Evolutionary conservation across 139 green algal genomes (phyloP).

Genomic region (Chlorella sorokiniana): DNA sequence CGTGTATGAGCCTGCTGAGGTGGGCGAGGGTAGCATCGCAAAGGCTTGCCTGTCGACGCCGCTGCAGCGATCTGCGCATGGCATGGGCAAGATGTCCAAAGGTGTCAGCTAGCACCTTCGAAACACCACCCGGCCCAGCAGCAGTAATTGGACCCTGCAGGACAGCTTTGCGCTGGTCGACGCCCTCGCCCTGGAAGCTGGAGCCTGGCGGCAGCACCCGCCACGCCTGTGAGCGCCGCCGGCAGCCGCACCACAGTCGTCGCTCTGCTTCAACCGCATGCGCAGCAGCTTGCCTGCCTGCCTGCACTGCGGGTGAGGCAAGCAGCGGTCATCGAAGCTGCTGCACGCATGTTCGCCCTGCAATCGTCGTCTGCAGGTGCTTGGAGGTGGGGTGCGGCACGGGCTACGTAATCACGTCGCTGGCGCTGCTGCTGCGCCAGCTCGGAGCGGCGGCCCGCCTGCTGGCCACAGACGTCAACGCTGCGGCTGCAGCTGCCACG

Average conservation of each 20-base stretch:
- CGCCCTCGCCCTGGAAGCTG: slow-evolving; percentile 42
- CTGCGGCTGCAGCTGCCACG: neutral
- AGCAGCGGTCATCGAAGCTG: neutral
- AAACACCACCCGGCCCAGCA: neutral
- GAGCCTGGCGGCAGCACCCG: neutral
- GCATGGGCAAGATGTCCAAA: neutral
- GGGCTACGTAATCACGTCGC: slow-evolving; percentile 84
- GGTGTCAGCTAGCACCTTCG: neutral
- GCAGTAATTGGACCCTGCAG: slow-evolving; percentile 42
- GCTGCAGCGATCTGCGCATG: too few relatives aligned
- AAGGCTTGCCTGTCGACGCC: too few relatives aligned
- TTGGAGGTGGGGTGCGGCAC: slow-evolving; percentile 86
- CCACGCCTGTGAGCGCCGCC: slow-evolving; percentile 26
- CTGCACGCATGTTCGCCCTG: neutral
- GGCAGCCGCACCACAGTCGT: too few relatives aligned
- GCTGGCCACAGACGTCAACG: slow-evolving; percentile 40
- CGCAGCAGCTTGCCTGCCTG: neutral
- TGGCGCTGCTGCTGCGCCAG: slow-evolving; percentile 63
- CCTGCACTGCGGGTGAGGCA: neutral
- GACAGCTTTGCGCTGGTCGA: slow-evolving; percentile 83
- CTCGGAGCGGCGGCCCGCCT: slow-evolving; percentile 13
- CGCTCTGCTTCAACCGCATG: too few relatives aligned
- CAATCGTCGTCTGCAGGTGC: slow-evolving; percentile 41
- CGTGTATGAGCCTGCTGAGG: slow-evolving; percentile 83
- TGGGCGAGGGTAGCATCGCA: too few relatives aligned